Evolutionary conservation across 306 rosid species (phyloP), one percentile per base, ranked within the genome.

Genomic region (Chamaecrista fasciculata): DNA sequence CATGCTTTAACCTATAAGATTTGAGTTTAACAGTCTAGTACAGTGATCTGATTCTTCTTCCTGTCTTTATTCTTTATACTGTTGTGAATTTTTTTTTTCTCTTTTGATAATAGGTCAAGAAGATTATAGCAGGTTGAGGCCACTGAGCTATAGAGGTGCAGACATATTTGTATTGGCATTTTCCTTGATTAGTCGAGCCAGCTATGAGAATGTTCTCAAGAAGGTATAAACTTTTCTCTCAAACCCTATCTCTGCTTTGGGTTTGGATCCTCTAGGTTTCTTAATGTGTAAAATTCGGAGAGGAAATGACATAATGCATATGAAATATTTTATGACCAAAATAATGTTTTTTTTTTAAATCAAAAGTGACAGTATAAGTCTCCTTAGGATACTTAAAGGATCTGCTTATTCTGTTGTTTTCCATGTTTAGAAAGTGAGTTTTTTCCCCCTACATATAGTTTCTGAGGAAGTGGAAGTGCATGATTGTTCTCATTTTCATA

Each of bases 71-170:
- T 52, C 56, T 69, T 69, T 21, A 39, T 31, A 8, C 65, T 33
- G 8, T 67, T 43, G 80, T 50, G 61, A 25, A 23, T 78, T 71
- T 49, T 72, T 69, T 61, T 72, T 75, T 80, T 37, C 28, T 78
- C 69, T 49, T 72, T 71, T 61, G 66, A 72, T 78, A 43, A 80
- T 33, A 95, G 98, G 98, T 4, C 98, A 94, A 72, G 98, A 94
- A 83, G 98, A 94, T 73, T 94, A 94, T 49, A 94, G 98, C 73
- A 94, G 98, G 78, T 79, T 94, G 82, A 90, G 98, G 83, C 98
- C 98, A 75, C 82, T 94, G 80, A 94, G 98, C 57, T 94, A 94
- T 21, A 88, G 96, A 86, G 98, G 98, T 47, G 98, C 98, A 16
- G 97, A 94, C 66, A 79, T 94, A 29, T 94, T 94, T 81, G 97